Conservation (phyloP, 108 stramenopile species). For the Nannochloropsis oceanica region DNA sequence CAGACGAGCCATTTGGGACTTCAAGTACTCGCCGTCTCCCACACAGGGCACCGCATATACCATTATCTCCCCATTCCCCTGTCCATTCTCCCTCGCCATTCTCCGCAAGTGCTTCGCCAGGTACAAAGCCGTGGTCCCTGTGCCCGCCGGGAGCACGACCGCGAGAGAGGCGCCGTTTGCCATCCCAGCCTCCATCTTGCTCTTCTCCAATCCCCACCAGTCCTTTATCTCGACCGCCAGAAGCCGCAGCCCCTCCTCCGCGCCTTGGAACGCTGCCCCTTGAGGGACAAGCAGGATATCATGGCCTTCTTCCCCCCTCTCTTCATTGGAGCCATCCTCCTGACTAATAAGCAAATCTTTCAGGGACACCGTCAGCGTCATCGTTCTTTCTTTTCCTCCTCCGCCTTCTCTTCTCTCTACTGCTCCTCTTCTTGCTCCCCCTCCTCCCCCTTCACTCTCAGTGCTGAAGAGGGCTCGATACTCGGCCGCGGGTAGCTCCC, state of each 20-base stretch:
- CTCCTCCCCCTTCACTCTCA: background rate
- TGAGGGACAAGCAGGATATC: conserved; percentile 14
- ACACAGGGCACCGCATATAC: conserved; percentile 21
- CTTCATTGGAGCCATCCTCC: background rate
- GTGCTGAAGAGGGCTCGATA: conserved; percentile 28
- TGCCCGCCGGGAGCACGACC: conserved; percentile 33
- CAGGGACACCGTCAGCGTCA: background rate
- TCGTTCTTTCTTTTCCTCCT: background rate
- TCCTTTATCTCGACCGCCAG: conserved; percentile 11
- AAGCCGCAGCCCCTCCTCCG: conserved; percentile 18
- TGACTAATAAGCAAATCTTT: background rate
- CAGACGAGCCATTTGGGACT: conserved; percentile 7
- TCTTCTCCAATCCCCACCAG: background rate
- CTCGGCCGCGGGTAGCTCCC: conserved; percentile 49
- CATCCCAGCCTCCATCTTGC: background rate
- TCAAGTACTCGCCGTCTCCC: conserved; percentile 5
- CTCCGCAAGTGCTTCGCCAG: conserved; percentile 13
- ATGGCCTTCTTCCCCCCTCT: background rate
- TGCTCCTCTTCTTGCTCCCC: no score
- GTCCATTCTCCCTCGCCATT: background rate
- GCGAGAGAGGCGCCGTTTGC: background rate
- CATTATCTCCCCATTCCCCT: background rate
- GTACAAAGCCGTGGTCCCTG: conserved; percentile 34
- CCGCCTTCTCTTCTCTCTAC: background rate
- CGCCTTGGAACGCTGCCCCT: conserved; percentile 11